Base-by-base conservation (phyloP, 192 early-diverging fungal genomes). In the Coemansia biformis region DNA sequence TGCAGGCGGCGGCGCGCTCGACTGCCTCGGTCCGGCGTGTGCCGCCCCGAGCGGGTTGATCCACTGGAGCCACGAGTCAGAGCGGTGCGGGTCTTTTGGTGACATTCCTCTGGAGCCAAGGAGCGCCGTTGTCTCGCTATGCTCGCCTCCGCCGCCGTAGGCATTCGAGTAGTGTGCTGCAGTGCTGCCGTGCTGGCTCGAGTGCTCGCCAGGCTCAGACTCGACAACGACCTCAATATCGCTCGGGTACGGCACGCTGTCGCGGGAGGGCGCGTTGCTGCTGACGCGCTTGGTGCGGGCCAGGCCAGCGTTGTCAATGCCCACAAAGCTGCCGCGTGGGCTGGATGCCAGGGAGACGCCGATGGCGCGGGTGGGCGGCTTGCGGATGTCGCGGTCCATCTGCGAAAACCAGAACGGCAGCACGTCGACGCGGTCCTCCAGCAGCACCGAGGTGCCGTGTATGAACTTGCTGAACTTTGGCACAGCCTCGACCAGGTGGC, bases 391-490 rank as follows among this genome's bases (percentile, higher is more conserved):
- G 29, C 84, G 79, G 54, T 92, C 91, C 87, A 98, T 90, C 65
- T 94, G 92, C 24, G 88, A 85, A 42, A 93, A 76, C 95, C 95
- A 98, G 77, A 92, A 92, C 11, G 95, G 95, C 21, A 95, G 80
- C 39, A 93, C 77, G 19, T 82, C 77, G 29, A 94, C 85, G 16
- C 81, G 80, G 52, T 86, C 67, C 59, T 87, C 87, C 15, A 91
- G 75, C 40, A 97, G 73, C 5, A 91, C 90, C 9, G 92, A 86
- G 23, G 84, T 81, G 46, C 93, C 96, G 66, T 99, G 93, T 51
- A 91, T 87, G 69, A 95, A 99, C 68, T 99, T 99, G 46, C 88
- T 91, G 77, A 99, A 99, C 59, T 93, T 97, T 38, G 92, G 92
- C 31, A 96, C 92, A 31, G 88, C 87, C 62, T 91, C 88, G 43